Evolutionary conservation across 83 land plant species (phyloP).

Genomic region (Diphasiastrum complanatum): DNA sequence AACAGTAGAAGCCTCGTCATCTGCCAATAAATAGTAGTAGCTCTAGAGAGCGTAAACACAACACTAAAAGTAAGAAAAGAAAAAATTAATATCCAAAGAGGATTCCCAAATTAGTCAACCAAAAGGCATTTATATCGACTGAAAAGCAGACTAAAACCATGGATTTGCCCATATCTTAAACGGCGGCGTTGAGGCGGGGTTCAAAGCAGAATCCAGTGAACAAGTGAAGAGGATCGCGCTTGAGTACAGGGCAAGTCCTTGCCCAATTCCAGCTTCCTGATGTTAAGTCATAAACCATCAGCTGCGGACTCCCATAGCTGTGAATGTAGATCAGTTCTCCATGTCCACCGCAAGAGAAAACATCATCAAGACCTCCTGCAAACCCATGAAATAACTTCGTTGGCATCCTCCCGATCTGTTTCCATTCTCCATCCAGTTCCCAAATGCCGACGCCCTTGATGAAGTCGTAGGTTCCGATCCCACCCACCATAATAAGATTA

Average conservation of each 20-base stretch:
- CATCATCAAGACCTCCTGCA: constrained; percentile 72
- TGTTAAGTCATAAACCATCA: constrained; percentile 56
- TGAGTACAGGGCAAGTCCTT: constrained; percentile 59
- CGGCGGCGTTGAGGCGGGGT: constrained; percentile 40
- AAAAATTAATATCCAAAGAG: no score
- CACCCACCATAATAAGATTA: constrained; percentile 76
- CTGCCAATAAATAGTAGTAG: no score
- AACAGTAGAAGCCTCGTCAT: no score
- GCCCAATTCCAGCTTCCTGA: constrained; percentile 67
- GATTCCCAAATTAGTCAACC: no score
- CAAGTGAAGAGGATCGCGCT: constrained; percentile 66
- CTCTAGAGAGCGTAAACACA: no score
- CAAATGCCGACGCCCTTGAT: constrained; percentile 80
- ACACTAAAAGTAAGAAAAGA: no score
- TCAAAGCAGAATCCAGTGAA: constrained; percentile 55
- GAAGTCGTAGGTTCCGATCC: constrained; percentile 71
- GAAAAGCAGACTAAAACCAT: no score
- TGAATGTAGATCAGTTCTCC: constrained; percentile 67
- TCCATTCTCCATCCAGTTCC: constrained; percentile 60
- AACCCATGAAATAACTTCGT: constrained; percentile 73
- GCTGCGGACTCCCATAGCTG: constrained; percentile 68
- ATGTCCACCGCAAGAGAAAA: constrained; percentile 71
- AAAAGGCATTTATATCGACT: no score
- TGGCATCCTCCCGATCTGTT: constrained; percentile 66
- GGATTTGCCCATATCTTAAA: no score